Evolutionary conservation across 257 asterid species (phyloP), one percentile per base, ranked within the genome.

Genomic region (Solanum tarijense): DNA sequence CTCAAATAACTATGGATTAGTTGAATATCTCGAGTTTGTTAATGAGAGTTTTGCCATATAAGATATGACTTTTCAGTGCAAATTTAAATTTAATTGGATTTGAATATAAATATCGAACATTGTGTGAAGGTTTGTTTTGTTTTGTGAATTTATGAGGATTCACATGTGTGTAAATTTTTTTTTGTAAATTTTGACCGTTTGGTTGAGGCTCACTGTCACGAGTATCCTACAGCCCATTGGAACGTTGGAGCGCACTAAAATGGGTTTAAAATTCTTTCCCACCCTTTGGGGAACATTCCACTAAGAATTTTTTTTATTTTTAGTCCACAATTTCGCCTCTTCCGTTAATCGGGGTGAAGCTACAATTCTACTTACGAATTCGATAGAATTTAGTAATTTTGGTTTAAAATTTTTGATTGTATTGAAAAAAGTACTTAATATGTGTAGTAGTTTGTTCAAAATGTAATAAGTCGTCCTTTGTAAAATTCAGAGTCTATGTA

Each of bases 191-290:
- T 74, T 82, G 69, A 82, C 86, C 86, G 86, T 82, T 82, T 82
- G 38, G 38, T 20, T 32, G 58, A 62, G 73, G 79, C 84, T 72
- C 88, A 91, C 90, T 92, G 94, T 93, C 98, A 94, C 98, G 96
- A 87, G 97, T 88, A 76, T 85, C 89, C 89, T 88, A 88, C 86
- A 78, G 10, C 41, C 6, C 12, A 83, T 90, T 88, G 76, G 93
- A 93, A 93, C 96, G 94, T 94, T 95, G 98, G 98, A 94, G 95
- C 94, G 98, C 95, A 95, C 92, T 87, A 87, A 12, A 12, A 82
- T 43, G 2, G 34, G 71, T 86, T 86, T 21, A 86, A 86, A 86
- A n/a, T 69, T 43, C 74, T 83, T 79, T 82, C 87, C 84, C 83
- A 62, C 86, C n/a, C 72, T 79, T 79, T 38, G 23, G 82, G 79